phyloP scores from a whole-genome alignment of 2,329 filamentous ascomycete genomes.

The Stagonosporopsis rhizophila region DNA sequence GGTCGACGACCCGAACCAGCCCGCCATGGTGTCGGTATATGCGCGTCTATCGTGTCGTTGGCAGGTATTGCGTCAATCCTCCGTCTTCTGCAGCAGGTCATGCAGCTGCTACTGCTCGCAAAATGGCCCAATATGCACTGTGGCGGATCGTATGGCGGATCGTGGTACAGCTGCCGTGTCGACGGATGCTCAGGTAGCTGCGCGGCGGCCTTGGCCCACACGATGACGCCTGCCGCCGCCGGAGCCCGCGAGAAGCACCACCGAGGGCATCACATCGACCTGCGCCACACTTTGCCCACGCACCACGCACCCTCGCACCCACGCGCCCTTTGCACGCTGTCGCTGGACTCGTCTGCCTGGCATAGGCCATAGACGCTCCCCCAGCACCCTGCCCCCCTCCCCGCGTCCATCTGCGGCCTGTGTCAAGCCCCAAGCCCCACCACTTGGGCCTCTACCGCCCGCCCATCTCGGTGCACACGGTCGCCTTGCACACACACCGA shows the following conservation, averaged over 20 bases:
- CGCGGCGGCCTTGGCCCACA: constrained; percentile 1
- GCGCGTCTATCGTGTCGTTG: background rate
- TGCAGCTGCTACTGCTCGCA: constrained; percentile 2
- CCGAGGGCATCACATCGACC: constrained; percentile 7
- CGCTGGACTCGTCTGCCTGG: background rate
- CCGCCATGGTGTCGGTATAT: constrained; percentile 70
- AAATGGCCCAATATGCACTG: background rate
- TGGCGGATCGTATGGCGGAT: background rate
- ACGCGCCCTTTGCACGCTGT: constrained; percentile 1
- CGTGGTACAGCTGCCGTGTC: background rate
- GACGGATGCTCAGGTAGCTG: constrained; percentile 8
- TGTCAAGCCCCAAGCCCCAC: background rate
- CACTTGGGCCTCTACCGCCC: constrained; percentile 11
- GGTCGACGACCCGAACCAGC: constrained; percentile 87
- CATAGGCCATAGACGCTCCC: too few relatives aligned
- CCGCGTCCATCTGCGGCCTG: background rate
- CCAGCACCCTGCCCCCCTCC: constrained; percentile 2
- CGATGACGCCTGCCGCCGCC: constrained; percentile 6
- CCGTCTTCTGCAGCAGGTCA: background rate
- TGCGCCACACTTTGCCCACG: constrained; percentile 8
- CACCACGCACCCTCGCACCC: too few relatives aligned
- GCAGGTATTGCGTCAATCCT: background rate
- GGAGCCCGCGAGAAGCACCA: constrained; percentile 1
- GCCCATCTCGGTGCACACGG: constrained; percentile 6
- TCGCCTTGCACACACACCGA: constrained; percentile 15